Conservation (phyloP, 352 stramenopile genomes). For the Globisporangium emineosum region DNA sequence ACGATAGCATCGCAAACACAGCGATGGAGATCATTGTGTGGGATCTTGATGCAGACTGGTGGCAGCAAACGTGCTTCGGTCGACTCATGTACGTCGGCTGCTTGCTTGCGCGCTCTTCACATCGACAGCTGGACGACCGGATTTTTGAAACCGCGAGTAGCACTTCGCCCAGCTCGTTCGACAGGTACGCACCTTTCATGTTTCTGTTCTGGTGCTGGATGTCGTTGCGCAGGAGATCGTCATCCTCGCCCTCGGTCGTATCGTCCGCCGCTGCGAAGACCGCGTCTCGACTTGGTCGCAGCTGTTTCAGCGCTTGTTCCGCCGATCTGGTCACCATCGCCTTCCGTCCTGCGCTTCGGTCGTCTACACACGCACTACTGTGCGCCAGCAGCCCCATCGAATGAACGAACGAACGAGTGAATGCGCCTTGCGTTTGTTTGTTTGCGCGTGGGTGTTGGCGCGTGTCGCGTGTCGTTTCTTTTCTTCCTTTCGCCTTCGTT, state of each 20-base stretch:
- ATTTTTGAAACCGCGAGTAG: constrained; percentile 39
- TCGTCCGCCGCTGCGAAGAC: not conserved
- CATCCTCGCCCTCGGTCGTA: not conserved
- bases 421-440: not conserved
- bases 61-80: constrained; percentile 20
- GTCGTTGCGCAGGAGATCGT: not conserved
- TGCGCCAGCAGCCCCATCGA: constrained; percentile 14
- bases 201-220: constrained; percentile 12
- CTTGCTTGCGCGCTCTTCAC: not conserved
- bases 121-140: constrained; percentile 9
- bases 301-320: not conserved
- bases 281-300: not conserved
- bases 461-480: not conserved
- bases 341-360: not conserved
- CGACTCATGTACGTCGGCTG: constrained; percentile 6
- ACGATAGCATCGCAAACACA: constrained; percentile 24
- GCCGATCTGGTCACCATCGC: constrained; percentile 9
- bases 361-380: constrained; percentile 11
- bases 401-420: not conserved
- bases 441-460: not conserved
- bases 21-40: constrained; percentile 31
- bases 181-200: constrained; percentile 18
- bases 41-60: not conserved
- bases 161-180: constrained; percentile 47
- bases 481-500: not conserved